phyloP scores from a whole-genome alignment of 768 basidiomycete genomes.

The Trametes gibbosa region DNA sequence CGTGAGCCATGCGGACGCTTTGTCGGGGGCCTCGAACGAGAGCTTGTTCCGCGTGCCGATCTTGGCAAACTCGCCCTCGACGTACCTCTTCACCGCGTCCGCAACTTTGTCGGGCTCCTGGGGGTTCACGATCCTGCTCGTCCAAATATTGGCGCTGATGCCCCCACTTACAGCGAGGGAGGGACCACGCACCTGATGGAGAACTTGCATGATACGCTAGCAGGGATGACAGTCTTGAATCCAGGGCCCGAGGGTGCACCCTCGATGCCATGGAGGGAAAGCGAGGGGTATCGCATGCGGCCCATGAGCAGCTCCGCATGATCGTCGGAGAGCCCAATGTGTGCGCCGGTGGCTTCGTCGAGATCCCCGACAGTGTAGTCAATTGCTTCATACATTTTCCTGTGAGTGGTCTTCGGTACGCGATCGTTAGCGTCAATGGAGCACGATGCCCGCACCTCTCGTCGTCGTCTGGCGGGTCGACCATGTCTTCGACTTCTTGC shows the following conservation, averaged over 20 bases:
- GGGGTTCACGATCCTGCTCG: slow-evolving; percentile 64
- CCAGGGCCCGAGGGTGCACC: slow-evolving; percentile 87
- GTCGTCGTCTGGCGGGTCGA: slow-evolving; percentile 65
- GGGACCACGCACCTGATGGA: slow-evolving; percentile 60
- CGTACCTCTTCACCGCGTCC: slow-evolving; percentile 65
- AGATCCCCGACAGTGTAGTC: slow-evolving; percentile 75
- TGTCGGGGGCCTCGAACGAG: slow-evolving; percentile 66
- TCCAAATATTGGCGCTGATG: too few species aligned
- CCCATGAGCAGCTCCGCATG: slow-evolving; percentile 86
- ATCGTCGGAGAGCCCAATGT: slow-evolving; percentile 71
- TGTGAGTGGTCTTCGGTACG: slow-evolving; percentile 24
- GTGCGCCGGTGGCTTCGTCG: slow-evolving; percentile 70
- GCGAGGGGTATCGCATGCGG: slow-evolving; percentile 85
- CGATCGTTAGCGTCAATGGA: not conserved
- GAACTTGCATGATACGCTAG: slow-evolving; percentile 87
- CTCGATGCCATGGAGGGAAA: slow-evolving; percentile 94
- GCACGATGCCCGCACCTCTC: slow-evolving; percentile 55
- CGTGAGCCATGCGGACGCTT: slow-evolving; percentile 89
- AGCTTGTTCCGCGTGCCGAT: slow-evolving; percentile 83
- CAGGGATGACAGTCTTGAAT: slow-evolving; percentile 94
- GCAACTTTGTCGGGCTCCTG: slow-evolving; percentile 77
- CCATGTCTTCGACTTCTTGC: slow-evolving; percentile 85
- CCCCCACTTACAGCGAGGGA: not conserved
- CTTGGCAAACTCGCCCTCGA: slow-evolving; percentile 80
- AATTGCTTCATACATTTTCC: slow-evolving; percentile 68